These are phyloP conservation scores for Saccharomycodes ludwigii DNA, from an alignment of 805 yeast genomes.

Conservation along the genomic window DNA sequence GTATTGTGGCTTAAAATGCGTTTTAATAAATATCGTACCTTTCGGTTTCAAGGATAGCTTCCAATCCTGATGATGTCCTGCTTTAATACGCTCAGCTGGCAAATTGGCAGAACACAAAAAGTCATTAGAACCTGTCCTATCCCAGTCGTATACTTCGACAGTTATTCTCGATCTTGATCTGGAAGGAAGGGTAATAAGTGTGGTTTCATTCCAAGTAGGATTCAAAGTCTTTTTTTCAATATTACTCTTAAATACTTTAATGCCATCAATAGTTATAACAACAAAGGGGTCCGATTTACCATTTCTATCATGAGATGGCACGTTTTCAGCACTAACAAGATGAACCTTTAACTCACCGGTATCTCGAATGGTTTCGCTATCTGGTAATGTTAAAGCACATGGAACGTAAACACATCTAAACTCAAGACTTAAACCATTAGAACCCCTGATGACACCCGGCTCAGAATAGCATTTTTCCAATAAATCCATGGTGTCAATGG, in stretches of 20 bases:
- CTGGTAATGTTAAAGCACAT: constrained; percentile 37
- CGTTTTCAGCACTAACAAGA: constrained; percentile 40
- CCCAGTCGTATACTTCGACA: constrained; percentile 61
- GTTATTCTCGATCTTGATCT: constrained; percentile 40
- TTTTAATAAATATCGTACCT: constrained; percentile 45
- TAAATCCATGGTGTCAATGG: constrained; percentile 40
- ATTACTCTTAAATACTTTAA: constrained; percentile 43
- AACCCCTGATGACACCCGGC: constrained; percentile 30
- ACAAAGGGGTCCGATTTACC: constrained; percentile 72
- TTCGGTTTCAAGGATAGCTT: constrained; percentile 46
- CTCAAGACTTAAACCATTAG: constrained; percentile 30
- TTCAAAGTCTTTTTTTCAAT: constrained; percentile 52
- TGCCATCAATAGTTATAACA: constrained; percentile 39
- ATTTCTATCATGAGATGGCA: constrained; percentile 52
- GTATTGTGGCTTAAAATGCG: constrained; percentile 52
- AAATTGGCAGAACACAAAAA: constrained; percentile 40
- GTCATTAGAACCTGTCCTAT: constrained; percentile 59
- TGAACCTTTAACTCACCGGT: constrained; percentile 53
- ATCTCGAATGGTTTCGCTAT: constrained; percentile 51
- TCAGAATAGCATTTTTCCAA: constrained; percentile 34
- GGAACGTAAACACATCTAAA: constrained; percentile 54
- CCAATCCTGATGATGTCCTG: constrained; percentile 33
- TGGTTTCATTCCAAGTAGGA: constrained; percentile 68
- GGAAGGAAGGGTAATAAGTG: constrained; percentile 48
- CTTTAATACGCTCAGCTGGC: constrained; percentile 38